These are phyloP conservation scores for Termitomyces sp. DNA, from an alignment of 768 basidiomycete species.

Conservation along the genomic window DNA sequence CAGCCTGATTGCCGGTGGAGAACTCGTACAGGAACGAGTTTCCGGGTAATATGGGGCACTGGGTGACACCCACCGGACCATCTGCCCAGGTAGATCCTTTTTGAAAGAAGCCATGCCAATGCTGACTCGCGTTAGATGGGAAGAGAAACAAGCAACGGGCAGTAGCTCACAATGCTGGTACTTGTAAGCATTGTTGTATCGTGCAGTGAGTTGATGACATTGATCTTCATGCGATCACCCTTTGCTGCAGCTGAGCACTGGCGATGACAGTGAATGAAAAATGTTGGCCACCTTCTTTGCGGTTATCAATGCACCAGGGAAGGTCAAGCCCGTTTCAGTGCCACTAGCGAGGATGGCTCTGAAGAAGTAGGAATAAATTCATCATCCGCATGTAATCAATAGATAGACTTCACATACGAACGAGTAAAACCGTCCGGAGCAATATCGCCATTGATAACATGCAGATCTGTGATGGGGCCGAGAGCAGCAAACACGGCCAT, in stretches of 20 bases:
- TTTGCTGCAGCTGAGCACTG: neutral
- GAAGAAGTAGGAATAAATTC: neutral
- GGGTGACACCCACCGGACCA: neutral
- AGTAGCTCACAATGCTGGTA: neutral
- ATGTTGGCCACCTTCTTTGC: neutral
- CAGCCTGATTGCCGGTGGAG: neutral
- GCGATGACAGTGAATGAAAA: neutral
- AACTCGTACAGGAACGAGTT: conserved; percentile 2
- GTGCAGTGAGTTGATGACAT: neutral
- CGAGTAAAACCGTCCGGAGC: neutral
- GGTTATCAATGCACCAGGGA: neutral
- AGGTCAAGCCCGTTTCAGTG: neutral
- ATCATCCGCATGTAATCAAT: neutral
- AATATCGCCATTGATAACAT: neutral
- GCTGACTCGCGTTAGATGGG: neutral
- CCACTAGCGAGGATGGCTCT: neutral
- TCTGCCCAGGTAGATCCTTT: neutral
- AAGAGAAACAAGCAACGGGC: neutral
- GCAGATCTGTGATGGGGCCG: neutral
- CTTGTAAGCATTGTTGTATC: conserved; percentile 1
- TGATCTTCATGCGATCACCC: conserved; percentile 2
- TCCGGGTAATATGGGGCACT: conserved; percentile 1
- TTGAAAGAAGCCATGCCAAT: conserved; percentile 4
- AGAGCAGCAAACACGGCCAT: conserved; percentile 1
- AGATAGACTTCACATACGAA: neutral